A percentile compares a stretch with the other conserved stretches of the same genome.
Evolutionary conservation across 495 filamentous ascomycete species (phyloP).

Genomic region (Penicillium cinerascens): DNA sequence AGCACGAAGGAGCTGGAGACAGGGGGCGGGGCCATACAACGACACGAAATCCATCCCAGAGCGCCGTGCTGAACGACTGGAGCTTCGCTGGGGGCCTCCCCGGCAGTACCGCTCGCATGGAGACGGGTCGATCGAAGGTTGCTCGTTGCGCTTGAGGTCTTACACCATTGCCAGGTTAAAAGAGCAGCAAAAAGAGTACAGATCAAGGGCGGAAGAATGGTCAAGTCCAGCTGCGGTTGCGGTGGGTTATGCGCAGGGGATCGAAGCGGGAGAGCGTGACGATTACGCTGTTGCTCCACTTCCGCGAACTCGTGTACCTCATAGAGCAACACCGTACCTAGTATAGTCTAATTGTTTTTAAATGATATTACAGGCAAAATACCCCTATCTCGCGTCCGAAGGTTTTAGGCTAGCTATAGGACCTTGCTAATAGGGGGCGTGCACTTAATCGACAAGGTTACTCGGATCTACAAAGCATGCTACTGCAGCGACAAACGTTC

Average conservation of each 20-base stretch:
- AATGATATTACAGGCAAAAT: not conserved
- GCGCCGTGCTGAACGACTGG: slow-evolving; percentile 81
- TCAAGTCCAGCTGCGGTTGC: slow-evolving; percentile 6
- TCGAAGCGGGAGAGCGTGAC: slow-evolving; percentile 11
- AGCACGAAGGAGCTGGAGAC: not conserved
- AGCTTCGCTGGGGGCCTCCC: slow-evolving; percentile 86
- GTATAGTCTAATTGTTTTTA: not conserved
- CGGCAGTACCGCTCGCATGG: slow-evolving; percentile 79
- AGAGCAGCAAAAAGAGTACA: not conserved
- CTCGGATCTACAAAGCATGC: not conserved
- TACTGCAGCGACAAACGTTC: not conserved
- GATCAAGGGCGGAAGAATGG: slow-evolving; percentile 1
- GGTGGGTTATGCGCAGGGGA: slow-evolving; percentile 15
- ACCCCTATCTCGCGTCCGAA: not conserved
- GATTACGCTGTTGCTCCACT: slow-evolving; percentile 31
- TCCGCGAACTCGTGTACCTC: not conserved
- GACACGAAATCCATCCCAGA: slow-evolving; percentile 76
- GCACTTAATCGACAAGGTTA: not conserved
- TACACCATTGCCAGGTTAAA: slow-evolving; percentile 39
- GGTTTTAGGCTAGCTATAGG: not conserved
- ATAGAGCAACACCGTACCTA: not conserved
- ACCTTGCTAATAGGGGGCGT: not conserved
- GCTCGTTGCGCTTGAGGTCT: slow-evolving; percentile 27
- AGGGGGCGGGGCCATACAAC: slow-evolving; percentile 54
- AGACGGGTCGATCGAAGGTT: slow-evolving; percentile 32